Percentiles rank a stretch among this genome's conserved stretches.
Conservation (phyloP, 2,329 filamentous ascomycete species). For the Monosporascus cannonballus region DNA sequence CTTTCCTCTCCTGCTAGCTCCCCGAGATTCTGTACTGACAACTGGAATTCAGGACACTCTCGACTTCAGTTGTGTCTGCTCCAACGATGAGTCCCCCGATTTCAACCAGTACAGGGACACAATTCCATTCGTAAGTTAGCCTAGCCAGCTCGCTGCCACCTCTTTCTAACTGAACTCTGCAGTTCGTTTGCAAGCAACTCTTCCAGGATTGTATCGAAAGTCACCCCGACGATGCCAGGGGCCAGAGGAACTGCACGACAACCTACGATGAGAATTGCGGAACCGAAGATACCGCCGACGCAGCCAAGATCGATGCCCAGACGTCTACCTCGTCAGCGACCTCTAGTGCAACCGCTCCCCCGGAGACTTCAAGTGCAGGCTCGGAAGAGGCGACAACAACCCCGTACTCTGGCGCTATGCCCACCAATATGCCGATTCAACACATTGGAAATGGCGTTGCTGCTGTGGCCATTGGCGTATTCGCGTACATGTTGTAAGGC, state of each 20-base stretch:
- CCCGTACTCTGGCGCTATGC: slow-evolving; percentile 18
- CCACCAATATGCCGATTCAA: slow-evolving; percentile 19
- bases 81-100: slow-evolving; percentile 42
- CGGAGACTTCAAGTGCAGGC: slow-evolving; percentile 15
- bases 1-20: not conserved
- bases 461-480: slow-evolving; percentile 43
- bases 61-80: slow-evolving; percentile 43
- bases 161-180: slow-evolving; percentile 1
- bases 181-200: slow-evolving; percentile 47
- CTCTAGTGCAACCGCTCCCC: slow-evolving; percentile 16
- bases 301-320: slow-evolving; percentile 20
- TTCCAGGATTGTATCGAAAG: slow-evolving; percentile 40
- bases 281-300: slow-evolving; percentile 32
- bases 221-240: slow-evolving; percentile 34
- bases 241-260: slow-evolving; percentile 42
- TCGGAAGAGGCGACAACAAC: slow-evolving; percentile 14
- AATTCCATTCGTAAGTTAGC: slow-evolving; percentile 29
- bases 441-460: slow-evolving; percentile 39
- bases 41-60: slow-evolving; percentile 31
- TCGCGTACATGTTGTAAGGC: slow-evolving; percentile 46
- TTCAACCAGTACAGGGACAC: slow-evolving; percentile 49
- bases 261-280: slow-evolving; percentile 45
- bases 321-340: slow-evolving; percentile 22
- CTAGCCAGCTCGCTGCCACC: not conserved
- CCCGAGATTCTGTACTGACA: slow-evolving; percentile 5